These are phyloP conservation scores for Pseudomicrostroma phylloplanum DNA, from an alignment of 1,284 basidiomycete genomes.

Conservation along the genomic window DNA sequence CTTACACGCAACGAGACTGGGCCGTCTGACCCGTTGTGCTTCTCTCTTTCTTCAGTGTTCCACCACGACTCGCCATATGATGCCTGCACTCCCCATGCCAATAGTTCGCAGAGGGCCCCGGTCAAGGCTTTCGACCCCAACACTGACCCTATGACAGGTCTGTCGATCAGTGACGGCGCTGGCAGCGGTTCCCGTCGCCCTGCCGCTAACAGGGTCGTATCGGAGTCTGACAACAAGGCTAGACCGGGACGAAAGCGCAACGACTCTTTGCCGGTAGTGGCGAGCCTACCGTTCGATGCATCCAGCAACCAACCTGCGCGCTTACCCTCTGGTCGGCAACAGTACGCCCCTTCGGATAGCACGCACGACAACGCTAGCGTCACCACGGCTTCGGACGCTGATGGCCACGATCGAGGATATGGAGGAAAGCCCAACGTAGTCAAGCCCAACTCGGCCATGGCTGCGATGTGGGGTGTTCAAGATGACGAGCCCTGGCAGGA, in stretches of 20 bases:
- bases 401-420: conserved; percentile 26
- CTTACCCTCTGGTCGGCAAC: background rate
- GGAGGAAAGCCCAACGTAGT: conserved; percentile 25
- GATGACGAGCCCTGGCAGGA: conserved; percentile 48
- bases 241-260: background rate
- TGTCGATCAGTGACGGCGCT: conserved; percentile 16
- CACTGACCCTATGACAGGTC: conserved; percentile 42
- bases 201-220: background rate
- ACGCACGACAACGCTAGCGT: conserved; percentile 6
- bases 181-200: background rate
- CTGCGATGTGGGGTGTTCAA: conserved; percentile 44
- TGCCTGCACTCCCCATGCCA: conserved; percentile 44
- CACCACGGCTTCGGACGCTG: conserved; percentile 16
- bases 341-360: background rate
- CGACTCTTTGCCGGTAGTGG: background rate
- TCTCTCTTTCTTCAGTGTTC: conserved; percentile 26
- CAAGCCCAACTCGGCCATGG: conserved; percentile 37
- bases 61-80: conserved; percentile 50
- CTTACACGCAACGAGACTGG: background rate
- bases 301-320: background rate
- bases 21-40: background rate
- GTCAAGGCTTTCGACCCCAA: conserved; percentile 45
- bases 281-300: background rate
- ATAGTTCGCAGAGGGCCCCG: conserved; percentile 34
- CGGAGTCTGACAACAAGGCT: conserved; percentile 11